Base-by-base conservation (phyloP, 257 asterid genomes). In the Salvia splendens region DNA sequence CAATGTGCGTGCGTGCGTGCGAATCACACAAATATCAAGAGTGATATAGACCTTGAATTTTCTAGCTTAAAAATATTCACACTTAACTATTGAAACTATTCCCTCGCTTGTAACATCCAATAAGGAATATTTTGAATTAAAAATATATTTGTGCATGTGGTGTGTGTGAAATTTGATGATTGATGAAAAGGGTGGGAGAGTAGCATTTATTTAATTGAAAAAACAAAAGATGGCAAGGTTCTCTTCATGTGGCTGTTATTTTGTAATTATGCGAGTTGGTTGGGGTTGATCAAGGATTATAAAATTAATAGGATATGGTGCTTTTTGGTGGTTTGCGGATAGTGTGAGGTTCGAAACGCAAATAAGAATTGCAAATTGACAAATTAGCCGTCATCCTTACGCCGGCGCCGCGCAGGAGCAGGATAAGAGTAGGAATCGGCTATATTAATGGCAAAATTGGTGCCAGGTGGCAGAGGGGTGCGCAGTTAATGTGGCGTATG, bases 401-500 rank as follows among this genome's bases (percentile, higher is more conserved):
- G 59, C 61, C 75, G 73, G 79, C 70, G 75, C 71, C 65, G 75
- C 73, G n/a, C n/a, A n/a, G n/a, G n/a, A n/a, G 77, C 67, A 69
- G 68, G 75, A 56, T 68, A 72, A 62, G 65, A 75, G 15, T n/a
- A 38, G 61, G 73, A 75, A 60, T 24, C 28, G 61, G 72, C 67
- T 75, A n/a, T n/a, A 75, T 75, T 73, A 75, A 83, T 78, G 84
- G 85, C 60, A 76, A 83, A 78, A 77, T 75, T 40, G 87, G 75
- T 74, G 83, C 81, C 84, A 80, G 75, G 83, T 75, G 82, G 78
- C 60, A 75, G 73, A 54, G 75, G 71, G 78, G n/a, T n/a, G n/a
- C n/a, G 79, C 82, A 77, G 75, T 85, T 75, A 78, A 52, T 79
- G 68, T 57, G 80, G 71, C 73, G 72, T 69, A 72, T 67, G 83